Conservation (phyloP, 2,329 filamentous ascomycete genomes). For the Fusarium veterinarium region DNA sequence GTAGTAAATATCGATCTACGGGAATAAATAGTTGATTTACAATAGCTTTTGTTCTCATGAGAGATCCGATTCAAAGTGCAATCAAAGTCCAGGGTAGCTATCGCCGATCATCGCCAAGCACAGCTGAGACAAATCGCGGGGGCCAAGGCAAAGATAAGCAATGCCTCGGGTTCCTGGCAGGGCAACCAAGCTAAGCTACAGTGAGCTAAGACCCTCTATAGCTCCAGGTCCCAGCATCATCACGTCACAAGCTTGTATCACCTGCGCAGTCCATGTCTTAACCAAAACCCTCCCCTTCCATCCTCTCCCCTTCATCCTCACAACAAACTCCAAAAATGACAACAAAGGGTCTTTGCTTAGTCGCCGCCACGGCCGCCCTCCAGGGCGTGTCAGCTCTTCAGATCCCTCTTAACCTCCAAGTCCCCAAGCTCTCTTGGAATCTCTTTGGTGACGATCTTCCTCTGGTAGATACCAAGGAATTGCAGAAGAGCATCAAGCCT, state of each 20-base stretch:
- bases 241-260: slow-evolving; percentile 38
- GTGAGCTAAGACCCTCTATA: neutral
- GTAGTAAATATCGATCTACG: neutral
- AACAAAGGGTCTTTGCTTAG: slow-evolving; percentile 40
- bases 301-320: neutral
- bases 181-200: slow-evolving; percentile 33
- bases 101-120: slow-evolving; percentile 1
- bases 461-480: slow-evolving; percentile 63
- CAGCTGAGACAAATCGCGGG: slow-evolving; percentile 11
- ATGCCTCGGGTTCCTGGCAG: slow-evolving; percentile 36
- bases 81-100: slow-evolving; percentile 1
- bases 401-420: slow-evolving; percentile 37
- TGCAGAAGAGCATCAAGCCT: slow-evolving; percentile 67
- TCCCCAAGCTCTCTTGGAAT: slow-evolving; percentile 33
- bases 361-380: slow-evolving; percentile 45
- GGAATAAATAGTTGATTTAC: neutral
- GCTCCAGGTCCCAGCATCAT: slow-evolving; percentile 28
- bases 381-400: slow-evolving; percentile 44
- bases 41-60: neutral
- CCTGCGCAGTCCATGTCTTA: slow-evolving; percentile 1
- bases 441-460: slow-evolving; percentile 46
- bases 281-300: slow-evolving; percentile 19
- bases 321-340: slow-evolving; percentile 30
- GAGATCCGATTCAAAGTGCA: neutral
- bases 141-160: slow-evolving; percentile 32